Conservation (phyloP, 441 rosid species). For the Mallotus japonicus region DNA sequence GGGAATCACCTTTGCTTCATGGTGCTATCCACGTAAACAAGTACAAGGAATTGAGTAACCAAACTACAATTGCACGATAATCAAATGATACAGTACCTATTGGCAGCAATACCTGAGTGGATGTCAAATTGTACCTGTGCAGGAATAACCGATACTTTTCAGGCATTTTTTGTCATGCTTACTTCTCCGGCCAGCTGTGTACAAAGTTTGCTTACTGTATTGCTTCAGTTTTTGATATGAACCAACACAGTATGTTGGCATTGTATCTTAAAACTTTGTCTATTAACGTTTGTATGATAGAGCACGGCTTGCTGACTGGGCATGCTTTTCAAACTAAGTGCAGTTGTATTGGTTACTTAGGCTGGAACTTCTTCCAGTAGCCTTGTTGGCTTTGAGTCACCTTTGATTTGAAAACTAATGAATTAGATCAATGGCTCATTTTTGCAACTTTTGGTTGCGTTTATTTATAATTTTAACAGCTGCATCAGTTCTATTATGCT, state of each 20-base stretch:
- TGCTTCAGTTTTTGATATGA: neutral
- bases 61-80: slow-evolving; percentile 6
- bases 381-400: no score
- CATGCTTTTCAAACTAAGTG: no score
- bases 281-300: neutral
- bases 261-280: neutral
- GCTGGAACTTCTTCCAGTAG: no score
- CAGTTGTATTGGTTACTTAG: no score
- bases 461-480: no score
- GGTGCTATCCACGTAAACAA: slow-evolving; percentile 37
- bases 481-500: no score
- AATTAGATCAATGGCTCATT: no score
- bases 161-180: slow-evolving; percentile 1
- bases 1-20: slow-evolving; percentile 37
- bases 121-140: neutral
- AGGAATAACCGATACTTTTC: neutral
- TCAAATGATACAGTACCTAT: neutral
- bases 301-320: neutral
- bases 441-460: no score
- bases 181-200: slow-evolving; percentile 13
- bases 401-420: no score
- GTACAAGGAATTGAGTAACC: slow-evolving; percentile 31
- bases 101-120: neutral
- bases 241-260: neutral
- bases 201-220: slow-evolving; percentile 4